phyloP scores from a whole-genome alignment of 2,329 filamentous ascomycete species.

The Pseudogymnoascus sp. region DNA sequence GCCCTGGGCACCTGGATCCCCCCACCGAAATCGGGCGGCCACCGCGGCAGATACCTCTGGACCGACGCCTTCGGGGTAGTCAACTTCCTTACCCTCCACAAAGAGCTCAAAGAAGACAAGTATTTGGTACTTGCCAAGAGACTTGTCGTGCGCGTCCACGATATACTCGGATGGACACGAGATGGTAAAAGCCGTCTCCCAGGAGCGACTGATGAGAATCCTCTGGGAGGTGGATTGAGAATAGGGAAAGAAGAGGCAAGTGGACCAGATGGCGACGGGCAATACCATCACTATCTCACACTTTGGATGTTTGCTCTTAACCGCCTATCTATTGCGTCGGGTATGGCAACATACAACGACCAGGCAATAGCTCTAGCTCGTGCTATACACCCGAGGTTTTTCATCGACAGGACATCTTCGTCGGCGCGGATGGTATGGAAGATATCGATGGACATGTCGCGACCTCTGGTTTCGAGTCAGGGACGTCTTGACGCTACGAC shows the following conservation, averaged over 20 bases:
- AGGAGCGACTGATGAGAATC: slow-evolving; percentile 41
- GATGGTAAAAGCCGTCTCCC: slow-evolving; percentile 39
- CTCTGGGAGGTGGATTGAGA: slow-evolving; percentile 45
- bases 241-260: slow-evolving; percentile 45
- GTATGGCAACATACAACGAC: slow-evolving; percentile 38
- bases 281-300: slow-evolving; percentile 54
- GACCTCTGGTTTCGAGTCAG: slow-evolving; percentile 39
- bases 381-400: slow-evolving; percentile 45
- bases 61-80: slow-evolving; percentile 52
- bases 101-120: slow-evolving; percentile 29
- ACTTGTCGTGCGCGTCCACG: slow-evolving; percentile 43
- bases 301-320: slow-evolving; percentile 56
- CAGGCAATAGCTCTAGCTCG: slow-evolving; percentile 43
- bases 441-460: slow-evolving; percentile 39
- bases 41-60: slow-evolving; percentile 51
- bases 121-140: slow-evolving; percentile 42
- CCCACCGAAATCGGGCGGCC: slow-evolving; percentile 39
- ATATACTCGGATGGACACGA: slow-evolving; percentile 42
- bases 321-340: slow-evolving; percentile 39
- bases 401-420: slow-evolving; percentile 20
- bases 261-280: slow-evolving; percentile 46
- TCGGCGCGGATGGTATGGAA: slow-evolving; percentile 44
- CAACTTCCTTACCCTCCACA: slow-evolving; percentile 47
- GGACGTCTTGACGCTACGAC: slow-evolving; percentile 49
- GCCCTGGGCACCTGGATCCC: slow-evolving; percentile 23